Conservation (phyloP, 2,329 filamentous ascomycete genomes). For the Thelonectria blattea region DNA sequence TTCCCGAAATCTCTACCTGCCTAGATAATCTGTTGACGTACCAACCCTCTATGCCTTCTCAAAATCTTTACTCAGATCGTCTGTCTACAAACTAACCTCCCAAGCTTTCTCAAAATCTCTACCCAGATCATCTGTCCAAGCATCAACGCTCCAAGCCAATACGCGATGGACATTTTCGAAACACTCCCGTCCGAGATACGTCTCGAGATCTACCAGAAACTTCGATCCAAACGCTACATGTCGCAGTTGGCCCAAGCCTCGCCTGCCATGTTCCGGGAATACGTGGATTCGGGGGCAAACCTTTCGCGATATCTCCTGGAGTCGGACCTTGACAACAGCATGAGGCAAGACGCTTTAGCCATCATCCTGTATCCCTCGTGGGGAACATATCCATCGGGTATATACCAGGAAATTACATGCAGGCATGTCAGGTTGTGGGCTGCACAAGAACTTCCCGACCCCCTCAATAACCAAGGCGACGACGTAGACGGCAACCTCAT, state of each 20-base stretch:
- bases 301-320: slow-evolving; percentile 7
- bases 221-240: slow-evolving; percentile 9
- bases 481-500: neutral
- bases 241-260: slow-evolving; percentile 10
- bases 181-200: slow-evolving; percentile 16
- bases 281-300: slow-evolving; percentile 4
- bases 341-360: slow-evolving; percentile 23
- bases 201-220: neutral
- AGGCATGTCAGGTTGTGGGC: slow-evolving; percentile 6
- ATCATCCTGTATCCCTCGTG: slow-evolving; percentile 14
- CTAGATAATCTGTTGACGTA: too few relatives aligned
- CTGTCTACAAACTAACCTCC: too few relatives aligned
- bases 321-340: slow-evolving; percentile 15
- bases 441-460: slow-evolving; percentile 9
- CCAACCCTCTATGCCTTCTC: too few relatives aligned
- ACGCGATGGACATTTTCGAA: slow-evolving; percentile 20
- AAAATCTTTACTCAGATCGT: too few relatives aligned
- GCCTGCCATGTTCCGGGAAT: slow-evolving; percentile 17
- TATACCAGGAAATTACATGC: neutral
- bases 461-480: neutral
- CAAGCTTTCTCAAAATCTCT: too few relatives aligned
- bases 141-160: neutral
- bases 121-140: too few relatives aligned
- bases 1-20: too few relatives aligned
- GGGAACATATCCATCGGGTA: neutral